A percentile compares a stretch with the other conserved stretches of the same genome.
Conservation (phyloP, 441 rosid genomes). For the Kokia cookei region DNA sequence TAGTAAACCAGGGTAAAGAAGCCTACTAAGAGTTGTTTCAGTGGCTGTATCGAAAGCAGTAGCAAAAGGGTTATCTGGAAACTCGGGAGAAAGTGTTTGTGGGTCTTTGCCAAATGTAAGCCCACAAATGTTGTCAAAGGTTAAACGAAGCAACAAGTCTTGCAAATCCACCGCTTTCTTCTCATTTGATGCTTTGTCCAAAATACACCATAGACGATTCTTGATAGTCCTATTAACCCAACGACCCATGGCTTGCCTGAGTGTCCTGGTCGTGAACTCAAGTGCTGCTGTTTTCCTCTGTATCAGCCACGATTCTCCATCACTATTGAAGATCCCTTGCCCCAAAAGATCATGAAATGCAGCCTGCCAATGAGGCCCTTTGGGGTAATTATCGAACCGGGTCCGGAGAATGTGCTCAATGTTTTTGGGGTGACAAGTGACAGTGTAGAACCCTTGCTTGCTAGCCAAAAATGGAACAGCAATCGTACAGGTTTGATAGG, state of each 20-base stretch:
- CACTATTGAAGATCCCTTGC: constrained; percentile 89
- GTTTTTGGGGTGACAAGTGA: constrained; percentile 91
- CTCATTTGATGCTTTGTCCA: constrained; percentile 49
- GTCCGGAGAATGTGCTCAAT: constrained; percentile 81
- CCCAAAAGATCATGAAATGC: constrained; percentile 91
- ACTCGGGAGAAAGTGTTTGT: constrained; percentile 65
- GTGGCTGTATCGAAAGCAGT: constrained; percentile 81
- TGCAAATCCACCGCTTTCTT: constrained; percentile 58
- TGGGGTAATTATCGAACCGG: constrained; percentile 84
- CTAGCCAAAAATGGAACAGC: constrained; percentile 70
- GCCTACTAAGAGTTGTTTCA: constrained; percentile 72
- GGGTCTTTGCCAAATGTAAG: constrained; percentile 94
- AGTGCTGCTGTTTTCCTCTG: constrained; percentile 92
- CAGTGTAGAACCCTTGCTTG: constrained; percentile 78
- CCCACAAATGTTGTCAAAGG: constrained; percentile 92
- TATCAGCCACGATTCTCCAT: constrained; percentile 94
- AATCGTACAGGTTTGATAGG: constrained; percentile 80
- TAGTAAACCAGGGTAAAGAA: constrained; percentile 72
- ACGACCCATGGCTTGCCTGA: constrained; percentile 90
- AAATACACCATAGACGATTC: constrained; percentile 65
- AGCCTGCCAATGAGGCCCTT: constrained; percentile 79
- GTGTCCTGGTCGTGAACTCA: constrained; percentile 83
- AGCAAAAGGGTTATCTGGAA: constrained; percentile 73
- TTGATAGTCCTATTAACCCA: constrained; percentile 89
- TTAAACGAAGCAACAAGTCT: constrained; percentile 75